phyloP scores from a whole-genome alignment of 441 rosid genomes.

The Arabidopsis hybrid region DNA sequence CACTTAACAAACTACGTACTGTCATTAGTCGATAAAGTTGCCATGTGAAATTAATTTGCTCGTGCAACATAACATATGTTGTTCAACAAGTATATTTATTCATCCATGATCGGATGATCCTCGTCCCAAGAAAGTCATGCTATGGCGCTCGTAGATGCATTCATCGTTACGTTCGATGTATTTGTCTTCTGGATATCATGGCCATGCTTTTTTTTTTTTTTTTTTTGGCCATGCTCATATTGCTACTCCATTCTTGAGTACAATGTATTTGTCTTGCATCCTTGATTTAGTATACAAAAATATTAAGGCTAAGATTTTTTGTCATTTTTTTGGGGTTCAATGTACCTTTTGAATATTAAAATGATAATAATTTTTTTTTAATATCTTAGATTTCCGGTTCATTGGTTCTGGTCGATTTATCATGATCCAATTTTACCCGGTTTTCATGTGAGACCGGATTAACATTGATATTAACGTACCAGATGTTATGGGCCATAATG shows the following conservation, averaged over 20 bases:
- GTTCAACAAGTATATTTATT: conserved; percentile 10
- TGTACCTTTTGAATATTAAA: background rate
- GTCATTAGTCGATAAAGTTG: conserved; percentile 13
- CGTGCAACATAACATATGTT: conserved; percentile 33
- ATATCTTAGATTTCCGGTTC: background rate
- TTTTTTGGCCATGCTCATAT: too few relatives aligned
- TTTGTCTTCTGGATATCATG: background rate
- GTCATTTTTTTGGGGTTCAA: background rate
- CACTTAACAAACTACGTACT: conserved; percentile 10
- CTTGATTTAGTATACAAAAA: background rate
- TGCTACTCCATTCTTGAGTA: conserved; percentile 7
- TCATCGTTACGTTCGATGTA: background rate
- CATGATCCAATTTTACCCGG: background rate
- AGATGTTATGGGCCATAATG: conserved; percentile 5
- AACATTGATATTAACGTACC: background rate
- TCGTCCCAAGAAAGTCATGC: conserved; percentile 13
- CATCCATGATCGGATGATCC: conserved; percentile 15
- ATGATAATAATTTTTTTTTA: too few relatives aligned
- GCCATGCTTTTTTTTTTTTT: background rate
- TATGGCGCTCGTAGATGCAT: background rate
- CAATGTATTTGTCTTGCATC: conserved; percentile 31
- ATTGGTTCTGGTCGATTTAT: background rate
- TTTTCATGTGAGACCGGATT: background rate
- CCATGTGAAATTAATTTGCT: conserved; percentile 30
- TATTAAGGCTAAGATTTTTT: background rate